Evolutionary conservation across 805 yeast species (phyloP).

Genomic region (Ogataea sp.): DNA sequence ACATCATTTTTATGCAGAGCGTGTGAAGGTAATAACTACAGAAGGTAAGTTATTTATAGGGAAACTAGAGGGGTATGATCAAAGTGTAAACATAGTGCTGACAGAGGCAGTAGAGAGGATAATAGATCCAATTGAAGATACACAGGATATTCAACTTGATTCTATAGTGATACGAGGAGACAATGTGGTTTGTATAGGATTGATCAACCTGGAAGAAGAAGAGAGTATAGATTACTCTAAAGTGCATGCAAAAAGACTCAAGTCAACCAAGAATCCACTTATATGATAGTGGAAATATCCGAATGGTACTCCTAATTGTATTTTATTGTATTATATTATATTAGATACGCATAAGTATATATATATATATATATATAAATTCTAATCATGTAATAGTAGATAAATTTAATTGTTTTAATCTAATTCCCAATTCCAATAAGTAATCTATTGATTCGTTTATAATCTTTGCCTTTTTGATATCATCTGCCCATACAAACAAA

Average conservation of each 20-base stretch:
- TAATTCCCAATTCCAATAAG: constrained; percentile 73
- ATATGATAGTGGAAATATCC: too few species aligned
- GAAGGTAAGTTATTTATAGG: constrained; percentile 48
- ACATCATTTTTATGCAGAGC: constrained; percentile 25
- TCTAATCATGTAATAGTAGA: constrained; percentile 30
- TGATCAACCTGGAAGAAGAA: constrained; percentile 36
- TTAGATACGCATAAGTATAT: neutral
- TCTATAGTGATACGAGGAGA: constrained; percentile 51
- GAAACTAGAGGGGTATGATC: constrained; percentile 52
- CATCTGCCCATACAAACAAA: constrained; percentile 93
- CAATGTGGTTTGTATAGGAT: constrained; percentile 48
- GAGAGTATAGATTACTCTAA: constrained; percentile 32
- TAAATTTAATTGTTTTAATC: constrained; percentile 67
- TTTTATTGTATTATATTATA: too few species aligned
- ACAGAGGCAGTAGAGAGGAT: constrained; percentile 43
- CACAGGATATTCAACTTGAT: constrained; percentile 35
- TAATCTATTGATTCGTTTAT: constrained; percentile 92
- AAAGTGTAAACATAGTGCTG: constrained; percentile 52
- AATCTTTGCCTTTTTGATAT: constrained; percentile 86
- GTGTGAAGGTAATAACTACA: constrained; percentile 47
- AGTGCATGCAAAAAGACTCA: constrained; percentile 16
- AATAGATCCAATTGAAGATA: constrained; percentile 34
- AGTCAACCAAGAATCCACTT: constrained; percentile 24
- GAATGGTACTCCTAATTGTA: too few species aligned
- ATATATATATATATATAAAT: constrained; percentile 4